These are phyloP conservation scores for Trichosporon coremiiforme DNA, from an alignment of 1,284 basidiomycete genomes.

Conservation along the genomic window DNA sequence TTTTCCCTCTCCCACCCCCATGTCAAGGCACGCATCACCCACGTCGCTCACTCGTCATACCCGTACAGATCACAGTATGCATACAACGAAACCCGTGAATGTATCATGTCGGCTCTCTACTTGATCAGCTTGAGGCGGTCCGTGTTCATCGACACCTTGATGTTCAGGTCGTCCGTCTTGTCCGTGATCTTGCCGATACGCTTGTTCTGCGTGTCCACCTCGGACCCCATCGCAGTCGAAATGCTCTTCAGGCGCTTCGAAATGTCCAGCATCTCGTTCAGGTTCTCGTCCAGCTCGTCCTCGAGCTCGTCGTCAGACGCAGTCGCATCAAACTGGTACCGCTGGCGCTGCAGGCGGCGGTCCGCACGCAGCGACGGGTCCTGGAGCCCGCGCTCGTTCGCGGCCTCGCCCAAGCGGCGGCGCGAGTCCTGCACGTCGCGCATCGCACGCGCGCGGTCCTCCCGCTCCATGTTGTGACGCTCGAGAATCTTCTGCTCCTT, in stretches of 20 bases:
- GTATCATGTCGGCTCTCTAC: conserved; percentile 28
- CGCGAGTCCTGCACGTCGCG: conserved; percentile 83
- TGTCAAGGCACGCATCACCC: background rate
- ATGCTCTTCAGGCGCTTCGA: conserved; percentile 82
- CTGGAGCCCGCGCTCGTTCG: conserved; percentile 56
- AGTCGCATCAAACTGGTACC: conserved; percentile 93
- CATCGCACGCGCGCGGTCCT: conserved; percentile 81
- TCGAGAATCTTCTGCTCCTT: conserved; percentile 84
- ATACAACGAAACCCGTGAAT: background rate
- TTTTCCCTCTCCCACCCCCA: background rate
- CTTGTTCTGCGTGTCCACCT: conserved; percentile 55
- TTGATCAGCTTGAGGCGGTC: conserved; percentile 54
- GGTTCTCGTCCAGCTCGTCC: conserved; percentile 80
- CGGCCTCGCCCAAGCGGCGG: conserved; percentile 76
- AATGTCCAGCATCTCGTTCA: conserved; percentile 82
- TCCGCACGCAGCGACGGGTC: background rate
- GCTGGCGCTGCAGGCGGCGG: conserved; percentile 41
- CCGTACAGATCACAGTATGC: conserved; percentile 11
- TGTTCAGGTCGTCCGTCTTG: conserved; percentile 57
- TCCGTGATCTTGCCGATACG: conserved; percentile 54
- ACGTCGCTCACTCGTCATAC: background rate
- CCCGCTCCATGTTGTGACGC: conserved; percentile 86
- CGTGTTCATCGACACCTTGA: conserved; percentile 55
- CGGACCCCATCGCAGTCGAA: conserved; percentile 65
- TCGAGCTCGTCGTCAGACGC: conserved; percentile 89